A percentile compares a stretch with the other conserved stretches of the same genome.
Evolutionary conservation across 306 rosid genomes (phyloP).

Genomic region (Lathyrus aphaca): DNA sequence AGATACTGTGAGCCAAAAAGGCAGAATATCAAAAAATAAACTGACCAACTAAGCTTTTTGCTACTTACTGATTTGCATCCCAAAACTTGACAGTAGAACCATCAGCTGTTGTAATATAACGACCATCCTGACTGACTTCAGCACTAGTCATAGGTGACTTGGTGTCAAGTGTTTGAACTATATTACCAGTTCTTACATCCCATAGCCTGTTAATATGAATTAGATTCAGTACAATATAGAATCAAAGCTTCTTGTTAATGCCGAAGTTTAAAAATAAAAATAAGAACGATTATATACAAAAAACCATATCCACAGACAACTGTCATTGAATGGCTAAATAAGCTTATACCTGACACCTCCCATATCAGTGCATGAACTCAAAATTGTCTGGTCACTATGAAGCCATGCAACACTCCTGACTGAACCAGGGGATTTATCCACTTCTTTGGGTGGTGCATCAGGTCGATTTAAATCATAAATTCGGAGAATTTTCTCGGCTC

Average conservation of each 20-base stretch:
- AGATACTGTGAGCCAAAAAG: conserved; percentile 37
- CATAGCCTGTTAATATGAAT: conserved; percentile 68
- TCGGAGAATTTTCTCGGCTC: conserved; percentile 88
- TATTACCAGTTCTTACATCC: conserved; percentile 93
- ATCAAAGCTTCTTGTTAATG: conserved; percentile 1
- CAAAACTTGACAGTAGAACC: conserved; percentile 94
- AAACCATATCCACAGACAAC: conserved; percentile 7
- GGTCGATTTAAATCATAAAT: conserved; percentile 92
- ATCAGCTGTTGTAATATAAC: conserved; percentile 94
- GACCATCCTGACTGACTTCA: conserved; percentile 99
- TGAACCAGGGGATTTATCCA: conserved; percentile 95
- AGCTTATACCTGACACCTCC: conserved; percentile 87
- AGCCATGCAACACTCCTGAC: conserved; percentile 95
- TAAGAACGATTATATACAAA: conserved; percentile 14
- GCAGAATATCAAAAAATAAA: conserved; percentile 19
- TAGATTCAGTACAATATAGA: conserved; percentile 31
- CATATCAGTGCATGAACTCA: conserved; percentile 95
- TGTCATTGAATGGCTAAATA: conserved; percentile 17
- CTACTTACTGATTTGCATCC: conserved; percentile 95
- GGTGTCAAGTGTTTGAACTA: conserved; percentile 90
- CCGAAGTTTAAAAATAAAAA: conserved; percentile 19
- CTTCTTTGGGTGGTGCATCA: conserved; percentile 94
- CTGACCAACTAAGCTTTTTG: neutral
- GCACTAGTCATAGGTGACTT: conserved; percentile 92
- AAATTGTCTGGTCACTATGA: conserved; percentile 92